Evolutionary conservation across 108 stramenopile species (phyloP).

Genomic region (Pseudonitzschia multistriata): DNA sequence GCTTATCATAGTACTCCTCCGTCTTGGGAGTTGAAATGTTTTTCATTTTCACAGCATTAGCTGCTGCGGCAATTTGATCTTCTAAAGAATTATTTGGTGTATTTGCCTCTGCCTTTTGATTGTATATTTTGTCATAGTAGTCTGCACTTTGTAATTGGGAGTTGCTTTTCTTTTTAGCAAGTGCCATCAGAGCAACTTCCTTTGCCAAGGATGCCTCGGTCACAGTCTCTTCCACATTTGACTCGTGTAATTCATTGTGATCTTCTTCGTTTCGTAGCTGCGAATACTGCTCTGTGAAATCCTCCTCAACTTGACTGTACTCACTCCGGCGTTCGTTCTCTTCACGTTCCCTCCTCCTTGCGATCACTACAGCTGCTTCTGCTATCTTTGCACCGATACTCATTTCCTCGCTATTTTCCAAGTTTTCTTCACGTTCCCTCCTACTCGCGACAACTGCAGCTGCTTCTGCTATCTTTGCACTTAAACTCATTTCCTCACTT

Average conservation of each 20-base stretch:
- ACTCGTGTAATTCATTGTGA: not conserved
- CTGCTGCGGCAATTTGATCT: not conserved
- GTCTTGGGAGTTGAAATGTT: not conserved
- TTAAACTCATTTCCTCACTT: too few relatives aligned
- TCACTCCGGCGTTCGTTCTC: not conserved
- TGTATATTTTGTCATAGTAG: constrained; percentile 3
- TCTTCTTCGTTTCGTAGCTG: not conserved
- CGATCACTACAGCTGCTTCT: not conserved
- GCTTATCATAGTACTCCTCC: not conserved
- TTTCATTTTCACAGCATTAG: not conserved
- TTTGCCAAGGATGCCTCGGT: not conserved
- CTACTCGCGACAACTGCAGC: too few relatives aligned
- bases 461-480: too few relatives aligned
- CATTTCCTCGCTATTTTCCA: not conserved
- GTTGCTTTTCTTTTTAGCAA: not conserved
- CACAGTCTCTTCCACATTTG: not conserved
- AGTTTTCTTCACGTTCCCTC: not conserved
- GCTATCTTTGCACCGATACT: not conserved
- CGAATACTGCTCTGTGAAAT: not conserved
- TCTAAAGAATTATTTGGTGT: not conserved
- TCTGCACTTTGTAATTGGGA: not conserved
- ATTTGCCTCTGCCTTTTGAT: too few relatives aligned
- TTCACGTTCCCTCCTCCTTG: not conserved
- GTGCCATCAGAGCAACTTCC: not conserved
- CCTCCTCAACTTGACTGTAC: not conserved